phyloP scores from a whole-genome alignment of 805 yeast species.

The Starmerella apicola region DNA sequence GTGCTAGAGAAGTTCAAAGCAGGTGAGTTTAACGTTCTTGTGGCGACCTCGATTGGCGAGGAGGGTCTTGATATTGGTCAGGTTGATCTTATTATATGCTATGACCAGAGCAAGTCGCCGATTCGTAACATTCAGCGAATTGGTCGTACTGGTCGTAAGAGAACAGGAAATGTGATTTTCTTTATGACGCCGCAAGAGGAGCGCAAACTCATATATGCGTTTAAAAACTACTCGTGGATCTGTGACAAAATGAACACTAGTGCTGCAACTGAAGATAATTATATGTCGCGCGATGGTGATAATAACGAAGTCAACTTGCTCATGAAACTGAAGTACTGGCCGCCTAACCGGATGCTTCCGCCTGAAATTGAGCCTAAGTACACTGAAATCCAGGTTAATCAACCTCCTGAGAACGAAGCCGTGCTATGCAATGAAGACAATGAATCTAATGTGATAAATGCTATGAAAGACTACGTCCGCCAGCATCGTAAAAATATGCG shows the following conservation, averaged over 20 bases:
- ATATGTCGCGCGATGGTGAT: neutral
- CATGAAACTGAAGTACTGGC: constrained; percentile 33
- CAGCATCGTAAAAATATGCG: neutral
- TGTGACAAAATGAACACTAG: constrained; percentile 45
- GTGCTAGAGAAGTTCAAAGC: constrained; percentile 59
- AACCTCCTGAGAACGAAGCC: constrained; percentile 57
- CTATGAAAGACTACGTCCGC: constrained; percentile 11
- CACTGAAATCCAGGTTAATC: constrained; percentile 42
- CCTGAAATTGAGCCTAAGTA: constrained; percentile 41
- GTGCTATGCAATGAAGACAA: constrained; percentile 18
- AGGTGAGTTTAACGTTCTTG: constrained; percentile 66
- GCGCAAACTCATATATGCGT: constrained; percentile 65
- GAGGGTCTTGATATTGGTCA: constrained; percentile 98
- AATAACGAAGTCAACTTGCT: constrained; percentile 28
- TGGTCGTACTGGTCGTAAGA: constrained; percentile 96
- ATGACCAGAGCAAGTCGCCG: constrained; percentile 86
- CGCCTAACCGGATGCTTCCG: constrained; percentile 62
- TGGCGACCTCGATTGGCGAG: constrained; percentile 96
- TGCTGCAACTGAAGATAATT: neutral
- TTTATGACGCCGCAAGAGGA: constrained; percentile 69
- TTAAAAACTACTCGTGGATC: constrained; percentile 68
- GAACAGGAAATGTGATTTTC: constrained; percentile 72
- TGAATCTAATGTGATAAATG: constrained; percentile 8
- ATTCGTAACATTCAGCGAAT: constrained; percentile 87
- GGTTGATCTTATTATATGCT: constrained; percentile 86